phyloP scores from a whole-genome alignment of 2,329 filamentous ascomycete genomes.

The Aspergillus sp. region DNA sequence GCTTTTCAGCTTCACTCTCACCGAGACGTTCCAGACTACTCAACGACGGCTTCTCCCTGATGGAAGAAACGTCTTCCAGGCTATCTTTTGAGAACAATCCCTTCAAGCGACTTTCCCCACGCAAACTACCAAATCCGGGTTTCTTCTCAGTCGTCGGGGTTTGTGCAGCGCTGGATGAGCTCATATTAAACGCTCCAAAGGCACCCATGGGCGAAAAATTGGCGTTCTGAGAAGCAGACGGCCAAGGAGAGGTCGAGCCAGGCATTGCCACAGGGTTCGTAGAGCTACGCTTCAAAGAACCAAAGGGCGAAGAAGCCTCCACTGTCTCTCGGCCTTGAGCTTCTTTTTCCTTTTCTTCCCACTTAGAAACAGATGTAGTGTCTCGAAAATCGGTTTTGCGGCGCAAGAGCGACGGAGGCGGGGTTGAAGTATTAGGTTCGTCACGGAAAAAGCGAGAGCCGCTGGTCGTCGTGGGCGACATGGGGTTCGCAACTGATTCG shows the following conservation, averaged over 20 bases:
- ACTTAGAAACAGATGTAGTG: slow-evolving; percentile 35
- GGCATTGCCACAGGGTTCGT: slow-evolving; percentile 53
- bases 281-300: slow-evolving; percentile 56
- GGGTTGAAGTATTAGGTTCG: slow-evolving; percentile 57
- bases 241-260: slow-evolving; percentile 57
- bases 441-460: slow-evolving; percentile 49
- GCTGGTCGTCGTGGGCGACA: slow-evolving; percentile 49
- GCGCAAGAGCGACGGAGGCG: slow-evolving; percentile 60
- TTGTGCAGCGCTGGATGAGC: slow-evolving; percentile 38
- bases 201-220: slow-evolving; percentile 73
- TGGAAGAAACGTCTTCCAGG: slow-evolving; percentile 60
- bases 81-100: slow-evolving; percentile 79
- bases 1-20: slow-evolving; percentile 50
- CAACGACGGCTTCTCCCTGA: slow-evolving; percentile 57
- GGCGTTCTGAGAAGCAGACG: slow-evolving; percentile 59
- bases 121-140: slow-evolving; percentile 61
- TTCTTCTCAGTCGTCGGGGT: slow-evolving; percentile 68
- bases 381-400: slow-evolving; percentile 64
- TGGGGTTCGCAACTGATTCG: slow-evolving; percentile 58
- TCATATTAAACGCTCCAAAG: slow-evolving; percentile 86
- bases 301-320: slow-evolving; percentile 50
- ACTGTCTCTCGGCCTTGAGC: slow-evolving; percentile 42
- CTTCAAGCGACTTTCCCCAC: slow-evolving; percentile 81
- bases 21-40: slow-evolving; percentile 54
- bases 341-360: slow-evolving; percentile 54